Evolutionary conservation across 176 grass and related monocot species (phyloP).

Genomic region (Avena sativa): DNA sequence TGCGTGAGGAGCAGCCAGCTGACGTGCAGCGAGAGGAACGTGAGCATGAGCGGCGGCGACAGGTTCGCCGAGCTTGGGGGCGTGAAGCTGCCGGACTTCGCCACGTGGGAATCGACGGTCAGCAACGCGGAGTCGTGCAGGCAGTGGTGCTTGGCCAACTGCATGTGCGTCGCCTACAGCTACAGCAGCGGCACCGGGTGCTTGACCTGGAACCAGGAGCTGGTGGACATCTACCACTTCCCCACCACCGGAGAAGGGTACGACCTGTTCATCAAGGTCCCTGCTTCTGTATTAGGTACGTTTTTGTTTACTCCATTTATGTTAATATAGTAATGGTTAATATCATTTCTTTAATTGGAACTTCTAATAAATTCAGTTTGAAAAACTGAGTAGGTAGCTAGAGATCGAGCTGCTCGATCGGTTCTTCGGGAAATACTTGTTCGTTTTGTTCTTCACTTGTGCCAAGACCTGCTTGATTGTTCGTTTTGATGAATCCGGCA

Average conservation of each 20-base stretch:
- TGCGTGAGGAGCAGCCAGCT: conserved; percentile 61
- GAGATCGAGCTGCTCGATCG: neutral
- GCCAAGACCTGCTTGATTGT: neutral
- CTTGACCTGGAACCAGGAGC: conserved; percentile 67
- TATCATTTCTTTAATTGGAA: neutral
- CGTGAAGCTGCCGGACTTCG: conserved; percentile 81
- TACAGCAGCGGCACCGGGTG: conserved; percentile 54
- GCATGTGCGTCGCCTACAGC: conserved; percentile 76
- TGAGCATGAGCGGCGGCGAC: conserved; percentile 27
- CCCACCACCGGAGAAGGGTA: conserved; percentile 45
- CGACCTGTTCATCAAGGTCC: conserved; percentile 70
- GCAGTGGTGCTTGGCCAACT: conserved; percentile 59
- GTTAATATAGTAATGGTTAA: no score
- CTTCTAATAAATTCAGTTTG: neutral
- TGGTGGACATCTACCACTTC: conserved; percentile 81
- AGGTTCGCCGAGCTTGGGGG: conserved; percentile 53
- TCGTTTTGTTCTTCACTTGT: neutral
- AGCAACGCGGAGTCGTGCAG: conserved; percentile 47
- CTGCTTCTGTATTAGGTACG: conserved; percentile 54
- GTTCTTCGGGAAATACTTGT: no score
- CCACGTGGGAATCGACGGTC: conserved; percentile 46
- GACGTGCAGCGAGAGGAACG: conserved; percentile 44
- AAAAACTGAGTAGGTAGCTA: neutral
- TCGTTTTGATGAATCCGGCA: conserved; percentile 24
- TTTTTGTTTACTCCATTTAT: neutral